Percentiles rank a stretch among this genome's conserved stretches.
phyloP scores from a whole-genome alignment of 2,329 filamentous ascomycete species.

The Sclerotinia nivalis region DNA sequence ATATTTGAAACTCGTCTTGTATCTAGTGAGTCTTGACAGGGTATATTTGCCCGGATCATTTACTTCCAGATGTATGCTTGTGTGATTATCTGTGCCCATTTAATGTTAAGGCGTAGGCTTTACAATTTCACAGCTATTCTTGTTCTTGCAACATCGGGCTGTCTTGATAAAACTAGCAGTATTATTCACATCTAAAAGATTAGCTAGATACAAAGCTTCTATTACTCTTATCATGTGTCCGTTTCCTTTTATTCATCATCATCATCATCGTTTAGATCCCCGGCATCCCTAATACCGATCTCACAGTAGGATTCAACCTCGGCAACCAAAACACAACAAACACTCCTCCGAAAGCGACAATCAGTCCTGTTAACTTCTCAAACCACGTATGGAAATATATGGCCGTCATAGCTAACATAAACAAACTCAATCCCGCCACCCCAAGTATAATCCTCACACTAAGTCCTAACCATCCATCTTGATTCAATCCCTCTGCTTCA shows the following conservation, averaged over 20 bases:
- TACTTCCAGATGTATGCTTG: background rate
- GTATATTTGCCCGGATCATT: background rate
- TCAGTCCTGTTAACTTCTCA: slow-evolving; percentile 69
- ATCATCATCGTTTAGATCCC: slow-evolving; percentile 35
- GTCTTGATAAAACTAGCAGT: background rate
- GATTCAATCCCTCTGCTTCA: slow-evolving; percentile 25
- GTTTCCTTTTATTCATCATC: background rate
- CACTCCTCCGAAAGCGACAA: slow-evolving; percentile 50
- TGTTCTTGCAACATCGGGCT: background rate
- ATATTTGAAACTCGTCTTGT: background rate
- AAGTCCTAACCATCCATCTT: slow-evolving; percentile 44
- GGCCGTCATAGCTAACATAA: slow-evolving; percentile 98
- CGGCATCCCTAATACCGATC: slow-evolving; percentile 49
- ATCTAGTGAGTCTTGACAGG: background rate
- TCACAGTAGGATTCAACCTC: slow-evolving; percentile 46
- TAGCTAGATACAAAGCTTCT: background rate
- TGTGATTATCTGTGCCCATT: background rate
- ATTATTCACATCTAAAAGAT: background rate
- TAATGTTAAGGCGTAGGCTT: background rate
- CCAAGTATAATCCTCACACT: slow-evolving; percentile 58
- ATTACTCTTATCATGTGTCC: background rate
- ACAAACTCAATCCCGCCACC: slow-evolving; percentile 73
- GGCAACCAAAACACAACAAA: slow-evolving; percentile 54
- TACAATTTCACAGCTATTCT: background rate
- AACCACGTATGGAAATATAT: slow-evolving; percentile 99